Evolutionary conservation across 768 basidiomycete species (phyloP).

Genomic region (Boletus tomentosulus): DNA sequence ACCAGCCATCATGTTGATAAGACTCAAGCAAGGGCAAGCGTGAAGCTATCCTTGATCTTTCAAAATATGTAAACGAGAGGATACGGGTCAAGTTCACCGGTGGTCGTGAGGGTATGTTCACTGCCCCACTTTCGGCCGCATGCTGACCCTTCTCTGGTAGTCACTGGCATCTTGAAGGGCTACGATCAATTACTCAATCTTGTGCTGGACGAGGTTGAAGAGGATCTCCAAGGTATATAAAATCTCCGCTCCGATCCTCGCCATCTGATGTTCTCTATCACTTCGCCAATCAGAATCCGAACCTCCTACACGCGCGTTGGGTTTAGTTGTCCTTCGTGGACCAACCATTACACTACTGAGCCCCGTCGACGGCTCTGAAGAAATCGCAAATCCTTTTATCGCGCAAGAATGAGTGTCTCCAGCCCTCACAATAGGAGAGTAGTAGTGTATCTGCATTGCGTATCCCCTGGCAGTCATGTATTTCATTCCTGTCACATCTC

Average conservation of each 20-base stretch:
- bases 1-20: slow-evolving; percentile 24
- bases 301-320: slow-evolving; percentile 61
- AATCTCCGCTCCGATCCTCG: slow-evolving; percentile 8
- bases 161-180: slow-evolving; percentile 90
- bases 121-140: not conserved
- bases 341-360: slow-evolving; percentile 93
- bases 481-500: slow-evolving; percentile 7
- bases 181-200: slow-evolving; percentile 96
- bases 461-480: not conserved
- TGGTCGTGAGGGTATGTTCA: slow-evolving; percentile 77
- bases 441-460: not conserved
- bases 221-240: slow-evolving; percentile 63
- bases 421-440: not conserved
- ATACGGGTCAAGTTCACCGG: slow-evolving; percentile 98
- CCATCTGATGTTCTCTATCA: slow-evolving; percentile 7
- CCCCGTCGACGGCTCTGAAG: slow-evolving; percentile 93
- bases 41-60: slow-evolving; percentile 93
- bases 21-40: slow-evolving; percentile 49
- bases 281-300: slow-evolving; percentile 49
- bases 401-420: slow-evolving; percentile 49
- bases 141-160: slow-evolving; percentile 38
- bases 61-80: slow-evolving; percentile 88
- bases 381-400: slow-evolving; percentile 87
- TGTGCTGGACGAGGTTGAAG: slow-evolving; percentile 93
- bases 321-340: slow-evolving; percentile 86